A percentile compares a stretch with the other conserved stretches of the same genome.
Evolutionary conservation across 2,329 filamentous ascomycete species (phyloP).

Genomic region (Cladobotryum protrusum): DNA sequence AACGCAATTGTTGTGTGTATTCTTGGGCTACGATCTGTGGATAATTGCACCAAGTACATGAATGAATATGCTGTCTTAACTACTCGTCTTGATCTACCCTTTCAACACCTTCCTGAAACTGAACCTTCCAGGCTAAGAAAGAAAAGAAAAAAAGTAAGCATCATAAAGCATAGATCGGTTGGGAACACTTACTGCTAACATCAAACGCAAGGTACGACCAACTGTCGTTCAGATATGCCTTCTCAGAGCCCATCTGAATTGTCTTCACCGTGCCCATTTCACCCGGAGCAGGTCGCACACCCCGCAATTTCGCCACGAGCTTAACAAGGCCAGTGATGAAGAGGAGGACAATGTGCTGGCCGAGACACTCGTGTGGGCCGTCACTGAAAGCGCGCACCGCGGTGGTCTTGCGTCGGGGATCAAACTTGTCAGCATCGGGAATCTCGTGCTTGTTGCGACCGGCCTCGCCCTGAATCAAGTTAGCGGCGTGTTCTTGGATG

Average conservation of each 20-base stretch:
- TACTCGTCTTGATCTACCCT: too few species aligned
- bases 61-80: too few species aligned
- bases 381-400: constrained; percentile 39
- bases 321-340: constrained; percentile 38
- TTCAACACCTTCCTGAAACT: constrained; percentile 24
- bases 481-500: constrained; percentile 2
- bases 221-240: constrained; percentile 41
- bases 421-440: constrained; percentile 33
- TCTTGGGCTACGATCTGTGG: too few species aligned
- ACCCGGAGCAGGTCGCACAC: constrained; percentile 39
- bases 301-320: constrained; percentile 36
- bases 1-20: too few species aligned
- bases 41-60: too few species aligned
- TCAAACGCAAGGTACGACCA: constrained; percentile 42
- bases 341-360: constrained; percentile 33
- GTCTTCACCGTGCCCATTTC: constrained; percentile 41
- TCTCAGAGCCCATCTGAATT: constrained; percentile 33
- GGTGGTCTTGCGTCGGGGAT: constrained; percentile 33
- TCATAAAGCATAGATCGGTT: accelerated
- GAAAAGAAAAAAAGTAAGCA: constrained; percentile 16
- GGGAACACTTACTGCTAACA: constrained; percentile 36
- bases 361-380: constrained; percentile 41
- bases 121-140: constrained; percentile 25
- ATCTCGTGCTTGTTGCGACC: constrained; percentile 34
- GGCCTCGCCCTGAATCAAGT: constrained; percentile 28